Evolutionary conservation across 2,329 filamentous ascomycete species (phyloP), one percentile per base, ranked within the genome.

Genomic region (Microdochium nivale): DNA sequence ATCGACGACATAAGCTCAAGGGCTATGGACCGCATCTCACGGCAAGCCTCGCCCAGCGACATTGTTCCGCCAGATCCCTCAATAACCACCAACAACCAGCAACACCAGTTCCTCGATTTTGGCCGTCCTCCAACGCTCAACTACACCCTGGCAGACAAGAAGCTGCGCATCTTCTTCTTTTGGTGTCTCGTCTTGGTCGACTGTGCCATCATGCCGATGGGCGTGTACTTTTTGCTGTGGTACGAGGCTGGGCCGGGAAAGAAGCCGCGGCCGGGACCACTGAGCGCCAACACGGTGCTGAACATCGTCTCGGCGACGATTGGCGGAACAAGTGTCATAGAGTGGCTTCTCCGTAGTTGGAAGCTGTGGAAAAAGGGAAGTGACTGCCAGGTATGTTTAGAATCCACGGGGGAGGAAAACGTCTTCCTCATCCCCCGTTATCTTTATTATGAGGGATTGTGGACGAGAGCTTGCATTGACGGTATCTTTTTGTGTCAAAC

Each of bases 211-310:
- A 77, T 81, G 65, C 81, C 81, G 19, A 71, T 84, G 53, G 74
- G 70, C 2, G 69, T 84, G 2, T 84, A 84, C 66, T 84, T 79
- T 68, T 71, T 75, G 48, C 68, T 84, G 35, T 82, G 78, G 77
- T 83, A 83, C 56, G 72, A 70, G 55, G 58, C 60, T n/a, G 60
- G 60, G 1, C 60, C 60, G 0, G 59, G 55, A 2, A 60, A 69
- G 7, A 16, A 58, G 44, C 56, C 55, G 14, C 5, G 14, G 5
- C n/a, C n/a, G n/a, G 33, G 33, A 7, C 33, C 33, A 19, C 52
- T 62, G 48, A 56, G 56, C 2, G 55, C 60, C 43, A 59, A 61
- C 37, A 54, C 60, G 25, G 69, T 77, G 58, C 78, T 78, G 65
- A 75, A 71, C 55, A 78, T 80, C 56, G 77, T 77, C 56, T 79